phyloP scores from a whole-genome alignment of 192 early-diverging fungal genomes.

The Borealophlyctis nickersoniae region DNA sequence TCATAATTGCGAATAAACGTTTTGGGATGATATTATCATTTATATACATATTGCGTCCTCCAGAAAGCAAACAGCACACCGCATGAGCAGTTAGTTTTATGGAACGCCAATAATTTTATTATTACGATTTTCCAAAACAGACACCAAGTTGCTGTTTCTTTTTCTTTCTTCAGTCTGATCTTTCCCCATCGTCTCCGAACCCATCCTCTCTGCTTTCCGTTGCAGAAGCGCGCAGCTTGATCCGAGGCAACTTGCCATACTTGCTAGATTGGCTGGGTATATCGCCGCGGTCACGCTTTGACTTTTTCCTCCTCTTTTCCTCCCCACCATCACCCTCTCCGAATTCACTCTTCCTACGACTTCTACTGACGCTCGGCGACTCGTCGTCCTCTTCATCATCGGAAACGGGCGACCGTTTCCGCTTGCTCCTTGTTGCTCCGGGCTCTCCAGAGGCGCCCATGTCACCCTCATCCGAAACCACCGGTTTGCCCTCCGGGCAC shows the following conservation, averaged over 20 bases:
- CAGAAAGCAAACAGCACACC: no score
- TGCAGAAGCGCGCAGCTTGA: background rate
- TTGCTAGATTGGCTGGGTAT: background rate
- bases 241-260: background rate
- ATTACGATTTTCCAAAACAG: no score
- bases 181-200: background rate
- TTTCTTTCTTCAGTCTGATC: background rate
- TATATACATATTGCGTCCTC: no score
- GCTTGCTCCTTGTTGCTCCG: background rate
- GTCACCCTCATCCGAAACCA: constrained; percentile 11
- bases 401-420: background rate
- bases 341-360: background rate
- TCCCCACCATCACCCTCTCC: background rate
- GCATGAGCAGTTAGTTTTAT: no score
- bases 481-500: constrained; percentile 20
- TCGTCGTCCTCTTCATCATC: background rate
- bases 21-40: no score
- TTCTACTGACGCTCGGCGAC: background rate
- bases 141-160: no score
- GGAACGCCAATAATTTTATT: no score
- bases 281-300: background rate
- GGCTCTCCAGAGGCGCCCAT: background rate
- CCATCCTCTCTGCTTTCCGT: background rate
- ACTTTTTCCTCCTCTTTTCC: background rate
- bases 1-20: no score